Evolutionary conservation across 306 rosid species (phyloP), one percentile per base, ranked within the genome.

Genomic region (Adenanthera pavonina): DNA sequence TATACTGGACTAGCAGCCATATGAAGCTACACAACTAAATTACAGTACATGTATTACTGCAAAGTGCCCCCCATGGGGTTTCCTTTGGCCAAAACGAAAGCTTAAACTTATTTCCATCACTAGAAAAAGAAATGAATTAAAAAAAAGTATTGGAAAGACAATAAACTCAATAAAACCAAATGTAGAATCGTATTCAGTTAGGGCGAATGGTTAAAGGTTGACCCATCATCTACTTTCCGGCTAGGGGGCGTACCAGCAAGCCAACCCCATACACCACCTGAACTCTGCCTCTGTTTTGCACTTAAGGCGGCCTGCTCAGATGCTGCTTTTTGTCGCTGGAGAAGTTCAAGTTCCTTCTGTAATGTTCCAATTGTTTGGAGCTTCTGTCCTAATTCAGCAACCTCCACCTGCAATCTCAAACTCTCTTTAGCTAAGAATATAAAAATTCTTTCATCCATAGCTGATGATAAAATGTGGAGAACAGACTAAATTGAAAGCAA

Each of bases 231-330:
- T 0, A 43, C 74, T 7, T 88, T 73, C 71, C 74, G 85, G 38
- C 15, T 35, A 5, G 89, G 70, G 34, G 98, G 92, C 17, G 84
- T 11, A 62, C 98, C 98, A 0, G 97, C 97, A 46, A 94, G 90
- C 98, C 98, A 94, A 75, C 98, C 97, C 97, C 97, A 94, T 41
- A 92, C 87, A 2, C 98, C 91, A 12, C 98, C 91, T 30, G 97
- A 91, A 65, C 90, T 60, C 83, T 90, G 95, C 85, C 76, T 90
- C 78, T 90, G 92, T 81, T 87, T 92, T 76, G 89, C 88, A 72
- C 70, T 92, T 68, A 91, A 44, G 51, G 92, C 92, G 65, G 94
- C 98, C 81, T 90, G 92, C 83, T 94, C 98, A 2, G 98, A 91
- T 41, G 92, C 96, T 25, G 96, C 96, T 61, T 87, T 94, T 65